Conservation (phyloP, 2,329 filamentous ascomycete genomes). For the Dactylellina drechsleri region DNA sequence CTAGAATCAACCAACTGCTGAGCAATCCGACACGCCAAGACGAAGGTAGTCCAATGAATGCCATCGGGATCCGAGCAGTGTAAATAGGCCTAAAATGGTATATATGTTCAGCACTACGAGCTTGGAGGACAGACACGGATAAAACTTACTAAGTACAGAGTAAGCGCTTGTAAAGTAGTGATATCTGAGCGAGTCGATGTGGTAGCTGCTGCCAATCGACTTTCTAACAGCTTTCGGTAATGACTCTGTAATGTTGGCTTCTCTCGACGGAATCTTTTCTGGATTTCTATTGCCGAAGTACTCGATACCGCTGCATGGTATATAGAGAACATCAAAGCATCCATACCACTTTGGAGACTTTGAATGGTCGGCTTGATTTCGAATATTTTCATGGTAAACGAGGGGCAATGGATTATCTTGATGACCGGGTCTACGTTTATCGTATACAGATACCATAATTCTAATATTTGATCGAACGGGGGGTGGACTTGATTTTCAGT, state of each 20-base stretch:
- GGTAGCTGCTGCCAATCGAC: constrained; percentile 2
- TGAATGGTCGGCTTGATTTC: constrained; percentile 1
- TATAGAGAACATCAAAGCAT: constrained; percentile 15
- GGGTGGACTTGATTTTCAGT: neutral
- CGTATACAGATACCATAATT: constrained; percentile 15
- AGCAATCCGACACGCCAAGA: constrained; percentile 7
- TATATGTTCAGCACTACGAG: neutral
- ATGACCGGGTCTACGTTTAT: constrained; percentile 13
- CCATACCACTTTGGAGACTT: neutral
- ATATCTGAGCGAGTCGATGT: neutral
- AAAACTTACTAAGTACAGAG: neutral
- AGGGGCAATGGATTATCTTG: constrained; percentile 13
- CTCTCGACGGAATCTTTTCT: neutral
- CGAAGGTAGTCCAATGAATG: constrained; percentile 13
- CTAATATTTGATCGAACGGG: constrained; percentile 5
- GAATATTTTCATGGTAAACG: constrained; percentile 11
- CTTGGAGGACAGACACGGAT: neutral
- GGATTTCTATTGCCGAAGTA: constrained; percentile 3
- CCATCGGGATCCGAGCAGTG: constrained; percentile 4
- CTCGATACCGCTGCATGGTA: constrained; percentile 16
- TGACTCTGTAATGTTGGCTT: constrained; percentile 1
- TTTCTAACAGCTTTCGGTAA: constrained; percentile 10
- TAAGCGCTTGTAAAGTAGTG: constrained; percentile 12
- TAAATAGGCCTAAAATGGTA: neutral
- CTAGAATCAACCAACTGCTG: constrained; percentile 5